Base-by-base conservation (phyloP, 768 basidiomycete species). In the Russula sp. region DNA sequence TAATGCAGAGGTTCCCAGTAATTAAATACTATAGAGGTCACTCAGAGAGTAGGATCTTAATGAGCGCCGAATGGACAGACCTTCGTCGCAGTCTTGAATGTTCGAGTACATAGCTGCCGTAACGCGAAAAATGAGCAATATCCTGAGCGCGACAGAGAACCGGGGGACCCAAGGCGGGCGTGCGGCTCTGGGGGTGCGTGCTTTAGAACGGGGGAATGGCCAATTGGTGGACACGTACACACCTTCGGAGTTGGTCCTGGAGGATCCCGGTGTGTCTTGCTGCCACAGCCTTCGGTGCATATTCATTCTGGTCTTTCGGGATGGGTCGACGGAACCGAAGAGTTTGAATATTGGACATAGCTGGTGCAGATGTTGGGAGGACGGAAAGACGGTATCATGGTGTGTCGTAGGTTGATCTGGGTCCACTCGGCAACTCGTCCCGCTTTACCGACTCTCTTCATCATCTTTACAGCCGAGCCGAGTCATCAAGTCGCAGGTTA, bases 1-100 rank as follows among this genome's bases (percentile, higher is more conserved):
- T 94, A 95, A 75, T 99, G 97, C 16, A 99, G 76, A 20, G 97
- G 97, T 70, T 98, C 97, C 93, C 93, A 98, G 74, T 97, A 99
- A 75, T 99, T 99, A 81, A 86, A 99, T 13, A 97, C 97, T 99
- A 57, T 32, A 45, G 18, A 54, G 8, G 29, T 50, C 39, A 51
- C 20, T 35, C n/a, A 50, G 54, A 51, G 16, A n/a, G 29, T 13
- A 54, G 18, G 7, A 7, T 6, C n/a, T 14, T n/a, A 7, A 54
- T 22, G 48, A 29, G n/a, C 16, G n/a, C 34, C 35, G 36, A 29
- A 52, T 45, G 18, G 3, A 55, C 48, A 50, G 10, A 93, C 96
- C 94, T 83, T 99, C 97, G 70, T 99, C 97, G 65, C 97, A 98
- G 70, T 98, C 97, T 69, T 86, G 84, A 59, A 96, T 90, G 66